A percentile compares a stretch with the other conserved stretches of the same genome.
phyloP scores from a whole-genome alignment of 495 filamentous ascomycete genomes.

The Penicillium turbatum region DNA sequence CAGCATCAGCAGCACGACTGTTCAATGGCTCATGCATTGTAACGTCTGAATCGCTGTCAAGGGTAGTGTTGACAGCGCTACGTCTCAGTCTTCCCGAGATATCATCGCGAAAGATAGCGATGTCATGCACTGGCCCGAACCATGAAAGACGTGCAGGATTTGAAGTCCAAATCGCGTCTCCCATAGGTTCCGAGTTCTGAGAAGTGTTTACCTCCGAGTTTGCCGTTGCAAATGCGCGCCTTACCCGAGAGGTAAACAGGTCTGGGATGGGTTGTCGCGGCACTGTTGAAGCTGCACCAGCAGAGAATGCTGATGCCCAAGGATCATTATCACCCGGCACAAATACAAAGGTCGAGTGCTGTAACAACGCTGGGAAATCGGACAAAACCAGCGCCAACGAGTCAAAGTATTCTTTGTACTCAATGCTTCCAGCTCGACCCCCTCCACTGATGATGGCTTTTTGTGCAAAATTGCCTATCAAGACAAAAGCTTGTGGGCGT shows the following conservation, averaged over 20 bases:
- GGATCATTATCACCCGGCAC: slow-evolving; percentile 95
- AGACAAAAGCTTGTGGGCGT: slow-evolving; percentile 70
- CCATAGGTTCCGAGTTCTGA: slow-evolving; percentile 43
- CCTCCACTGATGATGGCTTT: slow-evolving; percentile 64
- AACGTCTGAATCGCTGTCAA: slow-evolving; percentile 15
- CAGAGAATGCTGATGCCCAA: slow-evolving; percentile 82
- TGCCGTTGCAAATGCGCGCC: slow-evolving; percentile 70
- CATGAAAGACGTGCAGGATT: slow-evolving; percentile 78
- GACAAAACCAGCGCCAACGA: slow-evolving; percentile 74
- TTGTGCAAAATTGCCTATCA: slow-evolving; percentile 80
- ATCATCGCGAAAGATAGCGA: slow-evolving; percentile 83
- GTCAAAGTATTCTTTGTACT: slow-evolving; percentile 94
- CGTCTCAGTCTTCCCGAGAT: slow-evolving; percentile 71
- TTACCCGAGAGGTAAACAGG: slow-evolving; percentile 78
- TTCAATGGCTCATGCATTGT: neutral
- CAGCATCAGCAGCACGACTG: neutral
- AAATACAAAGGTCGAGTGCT: slow-evolving; percentile 77
- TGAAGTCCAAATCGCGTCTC: slow-evolving; percentile 79
- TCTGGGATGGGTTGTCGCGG: slow-evolving; percentile 75
- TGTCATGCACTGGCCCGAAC: slow-evolving; percentile 81
- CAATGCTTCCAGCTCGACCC: slow-evolving; percentile 68
- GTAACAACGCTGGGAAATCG: slow-evolving; percentile 80
- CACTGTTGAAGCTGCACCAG: slow-evolving; percentile 70
- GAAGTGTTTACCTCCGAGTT: slow-evolving; percentile 57
- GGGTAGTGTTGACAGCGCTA: slow-evolving; percentile 57